Conservation (phyloP, 2,329 filamentous ascomycete genomes). For the Clonostachys sp. region DNA sequence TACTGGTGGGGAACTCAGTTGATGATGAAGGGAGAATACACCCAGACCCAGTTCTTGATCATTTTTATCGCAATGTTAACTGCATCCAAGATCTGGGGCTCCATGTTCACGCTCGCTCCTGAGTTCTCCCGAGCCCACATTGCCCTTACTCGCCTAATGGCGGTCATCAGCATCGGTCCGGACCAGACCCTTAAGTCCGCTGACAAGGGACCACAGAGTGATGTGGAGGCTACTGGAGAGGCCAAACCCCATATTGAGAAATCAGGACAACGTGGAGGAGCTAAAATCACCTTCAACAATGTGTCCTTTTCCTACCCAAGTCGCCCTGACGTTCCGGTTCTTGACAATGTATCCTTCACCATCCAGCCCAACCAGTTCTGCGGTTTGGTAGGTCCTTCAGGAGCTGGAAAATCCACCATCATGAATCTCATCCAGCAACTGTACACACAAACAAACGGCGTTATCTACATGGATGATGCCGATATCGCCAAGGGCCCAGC, state of each 20-base stretch:
- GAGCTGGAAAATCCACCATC: constrained; percentile 42
- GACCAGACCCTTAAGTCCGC: constrained; percentile 2
- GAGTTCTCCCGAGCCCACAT: constrained; percentile 54
- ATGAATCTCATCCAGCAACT: constrained; percentile 46
- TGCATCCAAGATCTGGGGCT: constrained; percentile 56
- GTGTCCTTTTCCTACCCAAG: constrained; percentile 5
- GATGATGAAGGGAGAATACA: constrained; percentile 52
- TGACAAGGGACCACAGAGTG: neutral
- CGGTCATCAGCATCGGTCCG: constrained; percentile 14
- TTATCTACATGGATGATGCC: constrained; percentile 42
- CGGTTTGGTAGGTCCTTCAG: constrained; percentile 43
- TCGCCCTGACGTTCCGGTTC: constrained; percentile 26
- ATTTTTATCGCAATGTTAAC: constrained; percentile 58
- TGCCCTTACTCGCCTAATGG: constrained; percentile 42
- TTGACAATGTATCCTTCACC: constrained; percentile 53
- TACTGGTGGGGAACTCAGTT: constrained; percentile 66
- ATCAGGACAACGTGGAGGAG: neutral
- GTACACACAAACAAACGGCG: constrained; percentile 43
- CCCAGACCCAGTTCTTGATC: constrained; percentile 56
- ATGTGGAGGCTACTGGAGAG: neutral
- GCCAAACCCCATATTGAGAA: neutral
- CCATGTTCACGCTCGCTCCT: constrained; percentile 61
- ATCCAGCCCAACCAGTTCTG: constrained; percentile 53
- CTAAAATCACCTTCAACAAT: constrained; percentile 2
- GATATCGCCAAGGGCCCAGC: constrained; percentile 23